phyloP scores from a whole-genome alignment of 441 rosid species.

The Gossypium schwendimanii region DNA sequence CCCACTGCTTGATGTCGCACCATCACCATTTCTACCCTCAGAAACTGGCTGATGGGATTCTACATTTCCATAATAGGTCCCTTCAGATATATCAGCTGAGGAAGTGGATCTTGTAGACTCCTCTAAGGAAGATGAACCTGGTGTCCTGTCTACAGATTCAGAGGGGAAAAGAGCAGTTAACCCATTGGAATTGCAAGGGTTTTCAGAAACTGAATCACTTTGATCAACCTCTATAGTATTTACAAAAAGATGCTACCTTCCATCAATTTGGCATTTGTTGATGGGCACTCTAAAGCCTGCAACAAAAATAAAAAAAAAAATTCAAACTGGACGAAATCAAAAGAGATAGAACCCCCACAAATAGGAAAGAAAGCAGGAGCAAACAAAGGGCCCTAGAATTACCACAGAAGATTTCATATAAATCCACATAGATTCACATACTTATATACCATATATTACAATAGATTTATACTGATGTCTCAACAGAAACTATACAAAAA shows the following conservation, averaged over 20 bases:
- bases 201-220: slow-evolving; percentile 25
- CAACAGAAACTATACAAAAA: background rate
- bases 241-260: slow-evolving; percentile 33
- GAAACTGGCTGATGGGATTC: slow-evolving; percentile 31
- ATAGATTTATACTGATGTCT: slow-evolving; percentile 1
- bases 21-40: slow-evolving; percentile 42
- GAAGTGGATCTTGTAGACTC: slow-evolving; percentile 26
- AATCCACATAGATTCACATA: background rate
- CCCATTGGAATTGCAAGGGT: slow-evolving; percentile 31
- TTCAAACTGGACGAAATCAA: background rate
- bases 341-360: slow-evolving; percentile 1
- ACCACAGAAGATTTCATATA: background rate
- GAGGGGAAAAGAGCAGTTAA: slow-evolving; percentile 26
- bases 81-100: slow-evolving; percentile 24
- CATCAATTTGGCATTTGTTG: slow-evolving; percentile 32
- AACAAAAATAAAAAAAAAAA: background rate
- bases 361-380: background rate
- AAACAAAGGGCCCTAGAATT: background rate
- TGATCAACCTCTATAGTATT: slow-evolving; percentile 29
- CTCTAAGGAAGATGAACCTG: slow-evolving; percentile 30
- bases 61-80: slow-evolving; percentile 20
- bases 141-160: slow-evolving; percentile 29
- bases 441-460: background rate
- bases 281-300: slow-evolving; percentile 31
- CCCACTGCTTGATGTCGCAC: slow-evolving; percentile 56